Percentiles rank a stretch among this genome's conserved stretches.
phyloP scores from a whole-genome alignment of 345 rosid genomes.

The Hibiscus trionum region DNA sequence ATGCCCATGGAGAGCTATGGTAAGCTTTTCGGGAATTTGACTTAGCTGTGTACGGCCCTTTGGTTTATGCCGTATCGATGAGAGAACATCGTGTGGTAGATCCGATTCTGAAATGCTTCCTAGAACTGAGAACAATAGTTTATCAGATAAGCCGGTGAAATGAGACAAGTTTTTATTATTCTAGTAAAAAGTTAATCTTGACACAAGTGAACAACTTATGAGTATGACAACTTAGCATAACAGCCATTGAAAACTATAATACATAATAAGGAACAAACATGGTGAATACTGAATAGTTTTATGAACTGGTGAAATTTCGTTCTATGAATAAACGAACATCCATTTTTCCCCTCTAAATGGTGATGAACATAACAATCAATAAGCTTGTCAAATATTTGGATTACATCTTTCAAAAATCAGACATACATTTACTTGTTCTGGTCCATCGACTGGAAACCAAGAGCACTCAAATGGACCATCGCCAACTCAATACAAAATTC shows the following conservation, averaged over 20 bases:
- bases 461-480: neutral
- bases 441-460: neutral
- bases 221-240: neutral
- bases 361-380: neutral
- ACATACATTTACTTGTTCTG: neutral
- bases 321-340: neutral
- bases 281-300: too few relatives aligned
- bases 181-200: neutral
- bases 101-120: constrained; percentile 53
- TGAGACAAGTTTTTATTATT: neutral
- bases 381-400: constrained; percentile 1
- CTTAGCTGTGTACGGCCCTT: constrained; percentile 22
- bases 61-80: constrained; percentile 30
- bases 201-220: neutral
- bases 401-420: neutral
- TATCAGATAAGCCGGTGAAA: constrained; percentile 5
- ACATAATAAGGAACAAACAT: too few relatives aligned
- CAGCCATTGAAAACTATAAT: neutral
- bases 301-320: neutral
- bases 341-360: neutral
- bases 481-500: neutral
- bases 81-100: constrained; percentile 32
- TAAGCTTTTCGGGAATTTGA: constrained; percentile 39
- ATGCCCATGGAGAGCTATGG: constrained; percentile 46
- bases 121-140: constrained; percentile 31